phyloP scores from a whole-genome alignment of 176 grass and related monocot species.

The Eleusine coracana region DNA sequence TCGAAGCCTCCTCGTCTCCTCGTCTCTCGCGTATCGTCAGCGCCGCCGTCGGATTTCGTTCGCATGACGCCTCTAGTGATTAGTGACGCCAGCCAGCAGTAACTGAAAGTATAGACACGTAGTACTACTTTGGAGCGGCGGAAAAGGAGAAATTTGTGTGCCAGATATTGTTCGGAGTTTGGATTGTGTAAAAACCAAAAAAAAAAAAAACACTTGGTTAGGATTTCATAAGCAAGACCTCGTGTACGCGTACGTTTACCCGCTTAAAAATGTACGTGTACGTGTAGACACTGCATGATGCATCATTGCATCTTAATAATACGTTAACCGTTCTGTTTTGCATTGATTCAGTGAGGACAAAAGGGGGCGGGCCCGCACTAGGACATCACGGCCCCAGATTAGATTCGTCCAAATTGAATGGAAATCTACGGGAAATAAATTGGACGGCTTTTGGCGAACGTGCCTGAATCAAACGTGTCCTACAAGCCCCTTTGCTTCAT shows the following conservation, averaged over 20 bases:
- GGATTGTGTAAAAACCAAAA: not conserved
- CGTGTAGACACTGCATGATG: too few species aligned
- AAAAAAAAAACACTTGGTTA: not conserved
- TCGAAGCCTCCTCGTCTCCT: not conserved
- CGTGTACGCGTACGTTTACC: not conserved
- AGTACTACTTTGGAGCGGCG: not conserved
- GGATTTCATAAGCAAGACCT: too few species aligned
- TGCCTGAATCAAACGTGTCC: not conserved
- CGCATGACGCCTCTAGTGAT: too few species aligned
- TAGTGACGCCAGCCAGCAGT: too few species aligned
- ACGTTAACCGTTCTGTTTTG: not conserved
- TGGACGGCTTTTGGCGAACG: not conserved
- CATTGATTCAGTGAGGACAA: not conserved
- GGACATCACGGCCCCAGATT: not conserved
- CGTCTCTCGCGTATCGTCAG: not conserved
- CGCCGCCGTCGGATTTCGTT: not conserved
- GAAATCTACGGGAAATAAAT: not conserved
- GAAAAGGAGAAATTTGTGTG: too few species aligned
- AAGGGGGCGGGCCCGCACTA: too few species aligned
- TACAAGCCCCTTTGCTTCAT: not conserved
- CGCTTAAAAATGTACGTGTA: too few species aligned
- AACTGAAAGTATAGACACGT: not conserved
- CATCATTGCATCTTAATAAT: too few species aligned
- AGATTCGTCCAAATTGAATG: not conserved
- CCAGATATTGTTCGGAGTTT: not conserved